Evolutionary conservation across 805 yeast genomes (phyloP).

Genomic region (Candida xiaguanensis): DNA sequence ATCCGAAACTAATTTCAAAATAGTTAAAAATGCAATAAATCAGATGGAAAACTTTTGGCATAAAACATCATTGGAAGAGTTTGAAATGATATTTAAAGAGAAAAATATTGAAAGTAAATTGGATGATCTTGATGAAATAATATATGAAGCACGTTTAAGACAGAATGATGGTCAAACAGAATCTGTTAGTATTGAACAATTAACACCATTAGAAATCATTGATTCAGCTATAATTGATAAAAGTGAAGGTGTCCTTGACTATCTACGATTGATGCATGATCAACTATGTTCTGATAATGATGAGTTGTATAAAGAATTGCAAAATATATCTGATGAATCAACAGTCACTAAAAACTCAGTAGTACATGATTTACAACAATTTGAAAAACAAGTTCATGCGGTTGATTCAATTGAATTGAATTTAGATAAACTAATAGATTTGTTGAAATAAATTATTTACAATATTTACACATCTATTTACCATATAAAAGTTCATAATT

Average conservation of each 20-base stretch:
- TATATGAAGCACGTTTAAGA: conserved; percentile 37
- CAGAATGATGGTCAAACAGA: conserved; percentile 13
- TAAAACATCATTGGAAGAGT: conserved; percentile 47
- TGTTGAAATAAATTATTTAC: not conserved
- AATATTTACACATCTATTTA: not conserved
- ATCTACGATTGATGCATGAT: conserved; percentile 30
- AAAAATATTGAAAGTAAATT: conserved; percentile 40
- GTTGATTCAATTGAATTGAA: not conserved
- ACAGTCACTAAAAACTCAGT: conserved; percentile 17
- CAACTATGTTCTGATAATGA: conserved; percentile 34
- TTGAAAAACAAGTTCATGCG: conserved; percentile 2
- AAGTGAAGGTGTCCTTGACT: conserved; percentile 21
- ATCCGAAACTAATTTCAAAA: conserved; percentile 39
- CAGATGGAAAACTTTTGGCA: conserved; percentile 55
- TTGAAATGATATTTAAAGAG: conserved; percentile 51
- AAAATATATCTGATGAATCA: conserved; percentile 16
- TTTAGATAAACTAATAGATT: conserved; percentile 3
- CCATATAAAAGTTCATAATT: conserved; percentile 21
- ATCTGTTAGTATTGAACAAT: conserved; percentile 26
- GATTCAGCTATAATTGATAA: conserved; percentile 24
- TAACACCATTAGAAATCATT: conserved; percentile 29
- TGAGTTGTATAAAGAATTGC: conserved; percentile 22
- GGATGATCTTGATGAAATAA: conserved; percentile 46
- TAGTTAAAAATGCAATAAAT: conserved; percentile 45
- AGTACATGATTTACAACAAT: not conserved